Conservation (phyloP, 78 protist genomes). For the Protostelium mycophagum region DNA sequence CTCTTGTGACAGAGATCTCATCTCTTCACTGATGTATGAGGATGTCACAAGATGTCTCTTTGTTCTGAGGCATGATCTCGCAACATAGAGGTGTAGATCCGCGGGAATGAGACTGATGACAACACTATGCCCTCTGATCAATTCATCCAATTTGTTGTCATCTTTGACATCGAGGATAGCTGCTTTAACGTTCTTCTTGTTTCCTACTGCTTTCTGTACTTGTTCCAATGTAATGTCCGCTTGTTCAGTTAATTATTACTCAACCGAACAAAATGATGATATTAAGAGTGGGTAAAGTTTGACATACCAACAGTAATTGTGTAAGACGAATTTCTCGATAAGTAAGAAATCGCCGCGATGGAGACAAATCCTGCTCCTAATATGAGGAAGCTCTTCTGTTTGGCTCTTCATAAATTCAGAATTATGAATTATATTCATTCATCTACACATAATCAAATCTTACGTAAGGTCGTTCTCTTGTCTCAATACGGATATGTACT, state of each 20-base stretch:
- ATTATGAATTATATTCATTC: not conserved
- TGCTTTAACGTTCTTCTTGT: constrained; percentile 15
- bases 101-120: constrained; percentile 70
- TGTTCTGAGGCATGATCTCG: constrained; percentile 32
- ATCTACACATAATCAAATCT: not conserved
- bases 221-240: constrained; percentile 33
- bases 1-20: constrained; percentile 16
- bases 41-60: constrained; percentile 52
- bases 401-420: not conserved
- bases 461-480: constrained; percentile 41
- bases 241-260: not conserved
- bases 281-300: not conserved
- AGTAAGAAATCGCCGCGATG: constrained; percentile 37
- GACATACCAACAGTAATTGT: constrained; percentile 27
- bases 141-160: constrained; percentile 13
- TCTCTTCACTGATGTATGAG: constrained; percentile 53
- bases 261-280: no score
- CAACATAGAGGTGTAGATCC: constrained; percentile 37
- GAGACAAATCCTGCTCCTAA: constrained; percentile 73
- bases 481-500: constrained; percentile 68
- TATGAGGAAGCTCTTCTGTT: constrained; percentile 28
- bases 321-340: constrained; percentile 48
- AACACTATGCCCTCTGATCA: constrained; percentile 22
- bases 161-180: constrained; percentile 34
- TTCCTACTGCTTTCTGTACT: constrained; percentile 1